A percentile compares a stretch with the other conserved stretches of the same genome.
Evolutionary conservation across 371 early-diverging fungal species (phyloP).

Genomic region (Mortierella polycephala): DNA sequence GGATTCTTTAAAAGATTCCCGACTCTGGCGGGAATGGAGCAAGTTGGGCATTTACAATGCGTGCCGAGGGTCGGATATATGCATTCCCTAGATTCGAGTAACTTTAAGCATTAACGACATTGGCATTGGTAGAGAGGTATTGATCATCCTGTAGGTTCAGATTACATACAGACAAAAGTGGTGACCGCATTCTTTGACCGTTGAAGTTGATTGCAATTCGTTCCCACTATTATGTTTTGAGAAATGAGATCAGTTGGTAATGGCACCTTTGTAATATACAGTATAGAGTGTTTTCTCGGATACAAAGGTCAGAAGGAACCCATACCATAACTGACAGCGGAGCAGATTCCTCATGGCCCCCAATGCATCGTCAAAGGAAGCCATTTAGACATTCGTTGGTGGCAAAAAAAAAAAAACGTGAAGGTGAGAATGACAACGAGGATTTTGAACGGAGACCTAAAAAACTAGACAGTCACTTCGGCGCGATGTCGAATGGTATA

Average conservation of each 20-base stretch:
- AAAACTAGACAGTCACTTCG: not conserved
- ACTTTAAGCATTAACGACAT: not conserved
- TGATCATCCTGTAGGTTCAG: not conserved
- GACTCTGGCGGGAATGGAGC: constrained; percentile 37
- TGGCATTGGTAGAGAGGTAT: not conserved
- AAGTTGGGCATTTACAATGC: constrained; percentile 42
- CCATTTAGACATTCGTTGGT: constrained; percentile 4
- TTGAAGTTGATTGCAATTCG: constrained; percentile 28
- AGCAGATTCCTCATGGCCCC: constrained; percentile 27
- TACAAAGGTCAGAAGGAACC: not conserved
- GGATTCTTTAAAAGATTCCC: constrained; percentile 43
- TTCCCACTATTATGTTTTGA: not conserved
- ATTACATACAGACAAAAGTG: constrained; percentile 45
- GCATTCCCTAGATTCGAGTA: constrained; percentile 18
- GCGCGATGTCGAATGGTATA: not conserved
- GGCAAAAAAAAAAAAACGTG: not conserved
- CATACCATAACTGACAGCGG: constrained; percentile 39
- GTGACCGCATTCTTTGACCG: constrained; percentile 50
- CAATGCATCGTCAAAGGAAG: constrained; percentile 43
- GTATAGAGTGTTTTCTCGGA: no score
- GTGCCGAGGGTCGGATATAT: constrained; percentile 40
- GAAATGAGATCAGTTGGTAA: not conserved
- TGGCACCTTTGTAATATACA: not conserved
- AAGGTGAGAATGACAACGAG: not conserved
- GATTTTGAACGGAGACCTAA: no score